These are phyloP conservation scores for Castanea mollissima DNA, from an alignment of 306 rosid species.

Conservation along the genomic window DNA sequence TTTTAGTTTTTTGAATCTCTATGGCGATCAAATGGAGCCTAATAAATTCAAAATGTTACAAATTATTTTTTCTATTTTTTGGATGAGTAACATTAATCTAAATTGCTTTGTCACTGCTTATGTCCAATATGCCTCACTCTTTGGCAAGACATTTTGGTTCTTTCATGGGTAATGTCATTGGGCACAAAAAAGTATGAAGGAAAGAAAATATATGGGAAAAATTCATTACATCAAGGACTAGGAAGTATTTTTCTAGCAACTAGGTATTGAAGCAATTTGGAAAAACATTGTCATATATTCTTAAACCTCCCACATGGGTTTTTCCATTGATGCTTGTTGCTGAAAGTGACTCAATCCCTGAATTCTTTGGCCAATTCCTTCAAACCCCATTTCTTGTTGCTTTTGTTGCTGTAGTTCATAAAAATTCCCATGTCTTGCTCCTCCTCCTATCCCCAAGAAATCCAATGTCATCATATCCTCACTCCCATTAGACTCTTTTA, in stretches of 20 bases:
- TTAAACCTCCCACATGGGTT: slow-evolving; percentile 21
- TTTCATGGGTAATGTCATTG: neutral
- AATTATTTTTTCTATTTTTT: neutral
- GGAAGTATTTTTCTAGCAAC: neutral
- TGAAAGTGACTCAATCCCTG: slow-evolving; percentile 55
- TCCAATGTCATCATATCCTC: slow-evolving; percentile 67
- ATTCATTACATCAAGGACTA: slow-evolving; percentile 6
- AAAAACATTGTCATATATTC: neutral
- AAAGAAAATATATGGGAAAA: neutral
- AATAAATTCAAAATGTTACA: neutral
- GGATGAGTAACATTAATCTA: neutral
- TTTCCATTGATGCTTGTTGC: slow-evolving; percentile 40
- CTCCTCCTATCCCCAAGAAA: slow-evolving; percentile 68
- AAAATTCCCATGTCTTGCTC: slow-evolving; percentile 36
- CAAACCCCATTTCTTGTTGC: slow-evolving; percentile 42
- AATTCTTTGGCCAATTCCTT: slow-evolving; percentile 53
- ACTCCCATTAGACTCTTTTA: slow-evolving; percentile 31
- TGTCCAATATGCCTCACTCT: neutral
- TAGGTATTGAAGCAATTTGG: neutral
- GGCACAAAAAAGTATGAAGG: neutral
- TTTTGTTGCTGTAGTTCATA: slow-evolving; percentile 33
- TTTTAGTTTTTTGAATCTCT: no score
- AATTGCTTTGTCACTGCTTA: neutral
- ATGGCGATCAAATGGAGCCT: neutral
- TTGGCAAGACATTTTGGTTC: neutral